phyloP scores from a whole-genome alignment of 2,329 filamentous ascomycete species.

The Monilinia polystroma region DNA sequence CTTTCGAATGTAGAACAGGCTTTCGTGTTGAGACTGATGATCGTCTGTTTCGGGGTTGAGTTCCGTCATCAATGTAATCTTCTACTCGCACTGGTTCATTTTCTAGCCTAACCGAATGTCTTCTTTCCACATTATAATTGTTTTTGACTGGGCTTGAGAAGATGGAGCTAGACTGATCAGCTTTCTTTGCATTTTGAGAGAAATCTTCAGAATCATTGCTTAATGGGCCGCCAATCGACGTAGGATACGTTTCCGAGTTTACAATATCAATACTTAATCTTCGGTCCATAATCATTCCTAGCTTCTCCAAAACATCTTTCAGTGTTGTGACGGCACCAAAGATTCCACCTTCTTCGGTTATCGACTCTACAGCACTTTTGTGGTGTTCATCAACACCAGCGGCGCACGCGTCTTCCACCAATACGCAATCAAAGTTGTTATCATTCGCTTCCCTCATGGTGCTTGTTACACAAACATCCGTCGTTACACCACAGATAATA shows the following conservation, averaged over 20 bases:
- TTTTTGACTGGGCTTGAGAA: no score
- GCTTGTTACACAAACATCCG: constrained; percentile 42
- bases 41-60: background rate
- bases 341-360: constrained; percentile 41
- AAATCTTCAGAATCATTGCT: background rate
- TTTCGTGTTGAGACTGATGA: background rate
- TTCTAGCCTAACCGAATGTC: background rate
- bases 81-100: background rate
- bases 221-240: background rate
- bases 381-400: constrained; percentile 37
- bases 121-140: background rate
- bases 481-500: constrained; percentile 41
- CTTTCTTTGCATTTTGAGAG: background rate
- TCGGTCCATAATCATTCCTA: background rate
- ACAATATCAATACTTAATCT: background rate
- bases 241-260: background rate
- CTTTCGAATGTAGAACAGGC: background rate
- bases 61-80: background rate
- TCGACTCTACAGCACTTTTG: constrained; percentile 37
- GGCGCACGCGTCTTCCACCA: constrained; percentile 39
- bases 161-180: background rate
- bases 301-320: background rate
- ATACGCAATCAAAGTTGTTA: constrained; percentile 39
- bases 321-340: constrained; percentile 40
- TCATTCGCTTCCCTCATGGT: constrained; percentile 43